Conservation (phyloP, 1,284 basidiomycete genomes). For the Peniophora sp. region DNA sequence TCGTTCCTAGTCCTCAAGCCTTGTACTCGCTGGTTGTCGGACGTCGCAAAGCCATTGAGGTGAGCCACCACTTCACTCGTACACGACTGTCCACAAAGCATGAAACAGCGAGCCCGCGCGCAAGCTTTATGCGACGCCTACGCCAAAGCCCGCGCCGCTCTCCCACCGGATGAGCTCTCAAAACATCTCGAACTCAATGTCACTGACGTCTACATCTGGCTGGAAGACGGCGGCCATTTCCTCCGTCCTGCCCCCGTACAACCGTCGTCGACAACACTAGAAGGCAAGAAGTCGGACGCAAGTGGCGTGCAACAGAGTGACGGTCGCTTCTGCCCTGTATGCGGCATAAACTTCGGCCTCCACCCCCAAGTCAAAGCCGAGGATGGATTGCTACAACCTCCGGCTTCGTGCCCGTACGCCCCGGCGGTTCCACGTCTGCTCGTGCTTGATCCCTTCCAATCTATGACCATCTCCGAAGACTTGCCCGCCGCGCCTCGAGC, state of each 20-base stretch:
- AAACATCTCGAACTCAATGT: conserved; percentile 31
- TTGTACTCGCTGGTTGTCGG: conserved; percentile 43
- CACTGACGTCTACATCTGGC: conserved; percentile 53
- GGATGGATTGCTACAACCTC: not conserved
- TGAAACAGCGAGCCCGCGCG: conserved; percentile 64
- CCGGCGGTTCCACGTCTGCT: not conserved
- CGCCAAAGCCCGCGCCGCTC: conserved; percentile 18
- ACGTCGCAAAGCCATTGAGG: conserved; percentile 65
- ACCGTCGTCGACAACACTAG: conserved; percentile 3
- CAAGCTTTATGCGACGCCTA: conserved; percentile 45
- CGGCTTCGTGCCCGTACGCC: not conserved
- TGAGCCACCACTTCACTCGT: conserved; percentile 21
- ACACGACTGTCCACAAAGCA: not conserved
- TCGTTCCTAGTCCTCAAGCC: conserved; percentile 37
- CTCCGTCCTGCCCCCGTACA: conserved; percentile 21
- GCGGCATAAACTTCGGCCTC: conserved; percentile 14
- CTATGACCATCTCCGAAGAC: too few relatives aligned
- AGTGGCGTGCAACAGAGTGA: not conserved
- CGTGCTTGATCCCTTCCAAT: too few relatives aligned
- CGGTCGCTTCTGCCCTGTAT: conserved; percentile 18
- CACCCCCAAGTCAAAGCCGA: conserved; percentile 3
- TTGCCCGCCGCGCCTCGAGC: not conserved
- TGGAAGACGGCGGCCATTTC: conserved; percentile 44
- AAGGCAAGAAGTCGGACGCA: conserved; percentile 1
- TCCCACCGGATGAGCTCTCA: conserved; percentile 12